These are phyloP conservation scores for Pholiota molesta DNA, from an alignment of 768 basidiomycete species.

Conservation along the genomic window DNA sequence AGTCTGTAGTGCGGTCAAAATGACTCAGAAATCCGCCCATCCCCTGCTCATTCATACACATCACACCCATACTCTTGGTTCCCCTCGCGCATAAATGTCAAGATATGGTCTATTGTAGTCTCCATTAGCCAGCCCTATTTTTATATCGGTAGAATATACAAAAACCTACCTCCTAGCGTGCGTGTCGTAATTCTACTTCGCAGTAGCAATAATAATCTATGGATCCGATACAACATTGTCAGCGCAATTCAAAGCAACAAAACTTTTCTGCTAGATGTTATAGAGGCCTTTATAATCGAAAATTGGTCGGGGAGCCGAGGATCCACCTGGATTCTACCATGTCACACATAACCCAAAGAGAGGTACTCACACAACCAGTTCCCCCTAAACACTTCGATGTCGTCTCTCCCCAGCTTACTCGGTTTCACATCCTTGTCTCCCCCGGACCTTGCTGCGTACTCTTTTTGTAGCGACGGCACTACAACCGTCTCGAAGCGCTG, in stretches of 20 bases:
- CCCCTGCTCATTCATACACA: slow-evolving; percentile 31
- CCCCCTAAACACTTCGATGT: slow-evolving; percentile 73
- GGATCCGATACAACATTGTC: slow-evolving; percentile 5
- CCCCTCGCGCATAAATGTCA: slow-evolving; percentile 68
- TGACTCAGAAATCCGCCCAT: too few relatives aligned
- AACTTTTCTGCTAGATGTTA: background rate
- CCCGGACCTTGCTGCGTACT: slow-evolving; percentile 60
- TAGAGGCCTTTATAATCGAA: background rate
- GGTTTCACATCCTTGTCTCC: slow-evolving; percentile 11
- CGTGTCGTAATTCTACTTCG: slow-evolving; percentile 70
- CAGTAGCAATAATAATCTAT: slow-evolving; percentile 59
- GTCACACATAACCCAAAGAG: background rate
- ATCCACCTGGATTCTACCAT: too few relatives aligned
- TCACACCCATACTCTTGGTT: slow-evolving; percentile 60
- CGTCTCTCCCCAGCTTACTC: slow-evolving; percentile 39
- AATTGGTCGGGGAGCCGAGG: background rate
- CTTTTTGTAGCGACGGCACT: slow-evolving; percentile 57
- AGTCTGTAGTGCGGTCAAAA: too few relatives aligned
- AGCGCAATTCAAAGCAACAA: background rate
- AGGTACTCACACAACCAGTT: slow-evolving; percentile 68
- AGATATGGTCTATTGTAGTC: slow-evolving; percentile 54
- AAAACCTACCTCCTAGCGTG: slow-evolving; percentile 58
- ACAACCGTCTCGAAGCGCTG: slow-evolving; percentile 59
- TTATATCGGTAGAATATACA: background rate
- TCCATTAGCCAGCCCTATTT: background rate